phyloP scores from a whole-genome alignment of 1,139 yeast species.

The Lodderomyces jiufengensis region DNA sequence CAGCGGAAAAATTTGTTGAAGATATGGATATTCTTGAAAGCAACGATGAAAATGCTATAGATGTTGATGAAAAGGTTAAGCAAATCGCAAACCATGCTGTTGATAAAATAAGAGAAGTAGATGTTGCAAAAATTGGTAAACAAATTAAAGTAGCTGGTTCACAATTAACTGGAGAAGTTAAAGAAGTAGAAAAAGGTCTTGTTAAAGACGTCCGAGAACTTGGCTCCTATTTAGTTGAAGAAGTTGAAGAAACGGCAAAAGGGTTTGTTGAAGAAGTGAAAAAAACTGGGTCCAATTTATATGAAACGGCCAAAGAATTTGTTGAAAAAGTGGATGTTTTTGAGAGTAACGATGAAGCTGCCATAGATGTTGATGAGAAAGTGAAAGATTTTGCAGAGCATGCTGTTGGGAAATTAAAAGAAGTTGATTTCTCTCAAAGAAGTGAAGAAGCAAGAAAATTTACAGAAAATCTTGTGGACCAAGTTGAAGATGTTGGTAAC shows the following conservation, averaged over 20 bases:
- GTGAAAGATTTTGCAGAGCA: background rate
- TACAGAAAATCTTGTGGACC: background rate
- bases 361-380: background rate
- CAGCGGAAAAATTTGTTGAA: background rate
- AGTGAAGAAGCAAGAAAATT: too few relatives aligned
- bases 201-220: constrained; percentile 1
- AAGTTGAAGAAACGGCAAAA: too few relatives aligned
- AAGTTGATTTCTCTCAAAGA: background rate
- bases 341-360: background rate
- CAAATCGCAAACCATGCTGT: background rate
- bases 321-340: background rate
- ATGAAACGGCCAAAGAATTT: background rate
- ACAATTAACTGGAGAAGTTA: too few relatives aligned
- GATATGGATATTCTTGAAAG: background rate
- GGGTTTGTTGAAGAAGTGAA: background rate
- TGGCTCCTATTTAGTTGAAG: background rate
- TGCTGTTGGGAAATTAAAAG: background rate
- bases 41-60: background rate
- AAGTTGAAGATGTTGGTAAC: background rate
- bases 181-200: background rate
- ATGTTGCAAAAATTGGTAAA: background rate
- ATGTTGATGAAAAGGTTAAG: background rate
- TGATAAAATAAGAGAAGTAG: constrained; percentile 6
- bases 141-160: background rate
- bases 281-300: background rate